A percentile compares a stretch with the other conserved stretches of the same genome.
Conservation (phyloP, 2,329 filamentous ascomycete genomes). For the Keithomyces neogunnii region DNA sequence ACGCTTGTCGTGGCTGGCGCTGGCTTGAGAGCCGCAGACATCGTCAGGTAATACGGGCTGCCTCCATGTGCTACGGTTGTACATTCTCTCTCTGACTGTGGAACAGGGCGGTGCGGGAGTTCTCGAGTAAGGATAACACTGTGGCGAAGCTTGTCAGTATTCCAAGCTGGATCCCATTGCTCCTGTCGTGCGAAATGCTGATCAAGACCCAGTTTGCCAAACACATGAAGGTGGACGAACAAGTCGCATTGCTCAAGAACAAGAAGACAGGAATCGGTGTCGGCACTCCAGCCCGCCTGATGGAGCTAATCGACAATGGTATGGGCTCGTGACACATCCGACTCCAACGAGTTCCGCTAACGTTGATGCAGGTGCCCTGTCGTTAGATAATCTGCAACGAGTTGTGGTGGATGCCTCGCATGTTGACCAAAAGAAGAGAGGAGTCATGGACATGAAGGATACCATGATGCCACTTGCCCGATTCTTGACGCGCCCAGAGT, state of each 20-base stretch:
- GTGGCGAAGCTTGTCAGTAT: constrained; percentile 67
- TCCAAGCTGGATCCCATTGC: neutral
- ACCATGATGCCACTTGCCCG: constrained; percentile 72
- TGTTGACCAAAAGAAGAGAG: constrained; percentile 89
- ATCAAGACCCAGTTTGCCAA: constrained; percentile 63
- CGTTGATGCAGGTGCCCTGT: constrained; percentile 52
- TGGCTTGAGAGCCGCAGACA: constrained; percentile 76
- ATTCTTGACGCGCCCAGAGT: constrained; percentile 61
- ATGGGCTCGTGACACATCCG: constrained; percentile 19
- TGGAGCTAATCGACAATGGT: constrained; percentile 77
- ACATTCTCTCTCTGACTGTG: neutral
- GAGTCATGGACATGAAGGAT: constrained; percentile 92
- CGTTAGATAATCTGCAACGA: constrained; percentile 61
- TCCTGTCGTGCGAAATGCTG: neutral
- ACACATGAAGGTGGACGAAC: constrained; percentile 91
- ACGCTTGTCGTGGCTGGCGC: constrained; percentile 83
- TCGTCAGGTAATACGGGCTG: constrained; percentile 53
- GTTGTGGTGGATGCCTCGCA: constrained; percentile 87
- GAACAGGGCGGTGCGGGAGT: constrained; percentile 60
- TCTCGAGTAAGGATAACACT: constrained; percentile 67
- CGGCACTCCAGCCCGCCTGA: constrained; percentile 77
- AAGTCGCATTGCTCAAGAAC: constrained; percentile 64
- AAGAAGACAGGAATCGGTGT: constrained; percentile 76
- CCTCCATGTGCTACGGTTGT: neutral
- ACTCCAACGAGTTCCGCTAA: constrained; percentile 1